Base-by-base conservation (phyloP, 768 basidiomycete species). In the Jaapia argillacea region DNA sequence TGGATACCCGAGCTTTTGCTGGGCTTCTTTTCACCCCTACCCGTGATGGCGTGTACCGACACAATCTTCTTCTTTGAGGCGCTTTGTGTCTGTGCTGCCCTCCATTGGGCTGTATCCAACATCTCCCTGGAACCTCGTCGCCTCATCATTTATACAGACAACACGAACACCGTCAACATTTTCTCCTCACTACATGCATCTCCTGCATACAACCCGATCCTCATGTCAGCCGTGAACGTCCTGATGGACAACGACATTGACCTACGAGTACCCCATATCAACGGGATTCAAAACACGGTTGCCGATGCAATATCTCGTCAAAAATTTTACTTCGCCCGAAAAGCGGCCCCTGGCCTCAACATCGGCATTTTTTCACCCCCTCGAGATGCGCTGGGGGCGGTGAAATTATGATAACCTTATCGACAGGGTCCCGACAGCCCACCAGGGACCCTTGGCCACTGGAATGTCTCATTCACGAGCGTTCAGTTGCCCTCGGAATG, bases 11-110 rank as follows among this genome's bases (percentile, higher is more conserved):
- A 21, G 1, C 18, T 40, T 0, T 33, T 36, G 3, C 1, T 48
- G 0, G 58, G 47, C 0, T 58, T 48, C 36, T 51, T 57, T 27
- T 40, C 51, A 1, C 40, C 7, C 0, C 26, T 46, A 0, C 54
- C 54, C 2, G 0, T 16, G 3, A 18, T 44, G 1, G 1, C 37
- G 0, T 25, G 41, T 0, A 7, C 13, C 1, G 26, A 40, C 0
- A 12, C 35, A 18, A 65, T 64, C 20, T 62, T 63, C 39, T 58
- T 46, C 18, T 53, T 42, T 24, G 58, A 66, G 39, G 58, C 62
- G 0, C 36, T 62, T 0, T 45, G 50, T 13, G 54, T 65, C 2
- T 41, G 51, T 0, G 54, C 48, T 0, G 54, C 58, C 2, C 21
- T 63, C n/a, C 36, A 27, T 13, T 25, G 39, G 28, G 36, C 20